phyloP scores from a whole-genome alignment of 2,329 filamentous ascomycete genomes.

The Colletotrichum sp. region DNA sequence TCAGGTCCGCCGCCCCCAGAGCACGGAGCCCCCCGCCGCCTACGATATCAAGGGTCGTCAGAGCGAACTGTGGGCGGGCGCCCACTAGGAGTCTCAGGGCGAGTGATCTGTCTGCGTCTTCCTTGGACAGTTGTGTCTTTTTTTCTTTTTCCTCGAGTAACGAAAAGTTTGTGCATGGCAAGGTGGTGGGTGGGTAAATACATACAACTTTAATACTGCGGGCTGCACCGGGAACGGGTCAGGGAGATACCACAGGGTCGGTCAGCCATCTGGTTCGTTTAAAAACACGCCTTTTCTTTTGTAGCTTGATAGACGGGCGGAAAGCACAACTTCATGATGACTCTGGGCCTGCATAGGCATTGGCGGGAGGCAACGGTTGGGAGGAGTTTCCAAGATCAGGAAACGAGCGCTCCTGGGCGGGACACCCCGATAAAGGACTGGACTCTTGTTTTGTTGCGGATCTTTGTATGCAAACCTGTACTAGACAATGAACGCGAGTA shows the following conservation, averaged over 20 bases:
- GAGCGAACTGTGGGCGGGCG: conserved; percentile 57
- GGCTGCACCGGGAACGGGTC: conserved; percentile 8
- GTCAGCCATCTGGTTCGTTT: conserved; percentile 15
- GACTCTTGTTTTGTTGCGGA: not conserved
- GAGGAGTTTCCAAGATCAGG: conserved; percentile 15
- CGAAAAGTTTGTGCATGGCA: conserved; percentile 22
- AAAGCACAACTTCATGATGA: conserved; percentile 19
- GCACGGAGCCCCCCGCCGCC: conserved; percentile 69
- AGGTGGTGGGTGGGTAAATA: conserved; percentile 20
- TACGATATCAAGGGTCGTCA: conserved; percentile 67
- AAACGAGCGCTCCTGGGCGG: not conserved
- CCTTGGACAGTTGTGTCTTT: not conserved
- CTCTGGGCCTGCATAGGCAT: conserved; percentile 11
- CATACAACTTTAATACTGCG: conserved; percentile 24
- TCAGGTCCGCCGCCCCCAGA: conserved; percentile 73
- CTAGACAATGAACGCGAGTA: conserved; percentile 20
- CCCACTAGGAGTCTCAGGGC: conserved; percentile 39
- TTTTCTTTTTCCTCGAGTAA: not conserved
- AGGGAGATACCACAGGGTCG: conserved; percentile 16
- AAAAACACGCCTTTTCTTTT: conserved; percentile 13
- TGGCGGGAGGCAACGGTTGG: conserved; percentile 14
- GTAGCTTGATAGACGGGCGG: conserved; percentile 18
- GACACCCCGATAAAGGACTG: conserved; percentile 6
- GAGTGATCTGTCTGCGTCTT: not conserved
- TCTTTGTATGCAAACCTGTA: conserved; percentile 16